Conservation (phyloP, 768 basidiomycete genomes). For the Lentinus tigrinus region DNA sequence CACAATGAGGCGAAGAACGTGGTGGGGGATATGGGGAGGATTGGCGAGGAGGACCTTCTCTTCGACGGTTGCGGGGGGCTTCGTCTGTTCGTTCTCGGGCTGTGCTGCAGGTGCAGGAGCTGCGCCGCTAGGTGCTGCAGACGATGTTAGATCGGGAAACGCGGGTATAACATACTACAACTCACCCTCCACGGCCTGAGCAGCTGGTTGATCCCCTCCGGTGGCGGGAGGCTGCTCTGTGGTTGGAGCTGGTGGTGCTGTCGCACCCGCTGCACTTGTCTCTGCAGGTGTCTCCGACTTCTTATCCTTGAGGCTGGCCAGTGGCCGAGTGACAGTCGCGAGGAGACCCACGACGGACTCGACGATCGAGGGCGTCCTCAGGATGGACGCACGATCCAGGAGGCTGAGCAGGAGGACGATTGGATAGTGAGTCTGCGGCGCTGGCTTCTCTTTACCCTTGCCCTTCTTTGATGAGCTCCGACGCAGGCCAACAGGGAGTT, state of each 20-base stretch:
- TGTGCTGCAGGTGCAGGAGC: slow-evolving; percentile 1
- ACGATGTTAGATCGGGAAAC: not conserved
- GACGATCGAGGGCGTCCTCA: slow-evolving; percentile 87
- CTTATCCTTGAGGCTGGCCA: slow-evolving; percentile 43
- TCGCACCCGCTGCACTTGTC: slow-evolving; percentile 5
- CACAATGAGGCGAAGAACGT: slow-evolving; percentile 87
- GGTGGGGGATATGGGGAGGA: slow-evolving; percentile 82
- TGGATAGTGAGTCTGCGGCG: slow-evolving; percentile 81
- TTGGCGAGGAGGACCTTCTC: slow-evolving; percentile 57
- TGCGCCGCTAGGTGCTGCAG: not conserved
- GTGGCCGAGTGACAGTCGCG: slow-evolving; percentile 83
- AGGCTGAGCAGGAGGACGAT: slow-evolving; percentile 86
- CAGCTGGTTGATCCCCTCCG: not conserved
- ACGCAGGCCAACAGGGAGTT: slow-evolving; percentile 77
- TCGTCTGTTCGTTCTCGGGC: slow-evolving; percentile 20
- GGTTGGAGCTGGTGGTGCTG: not conserved
- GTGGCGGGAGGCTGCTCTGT: not conserved
- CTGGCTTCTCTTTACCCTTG: slow-evolving; percentile 91
- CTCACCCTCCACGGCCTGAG: slow-evolving; percentile 6
- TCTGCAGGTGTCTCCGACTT: slow-evolving; percentile 46
- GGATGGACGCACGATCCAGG: slow-evolving; percentile 81
- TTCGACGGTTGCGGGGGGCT: slow-evolving; percentile 29
- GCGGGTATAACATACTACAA: not conserved
- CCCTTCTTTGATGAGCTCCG: slow-evolving; percentile 77
- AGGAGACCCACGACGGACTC: slow-evolving; percentile 89